A percentile compares a stretch with the other conserved stretches of the same genome.
Evolutionary conservation across 805 yeast species (phyloP).

Genomic region (Saccharomycopsis vini): DNA sequence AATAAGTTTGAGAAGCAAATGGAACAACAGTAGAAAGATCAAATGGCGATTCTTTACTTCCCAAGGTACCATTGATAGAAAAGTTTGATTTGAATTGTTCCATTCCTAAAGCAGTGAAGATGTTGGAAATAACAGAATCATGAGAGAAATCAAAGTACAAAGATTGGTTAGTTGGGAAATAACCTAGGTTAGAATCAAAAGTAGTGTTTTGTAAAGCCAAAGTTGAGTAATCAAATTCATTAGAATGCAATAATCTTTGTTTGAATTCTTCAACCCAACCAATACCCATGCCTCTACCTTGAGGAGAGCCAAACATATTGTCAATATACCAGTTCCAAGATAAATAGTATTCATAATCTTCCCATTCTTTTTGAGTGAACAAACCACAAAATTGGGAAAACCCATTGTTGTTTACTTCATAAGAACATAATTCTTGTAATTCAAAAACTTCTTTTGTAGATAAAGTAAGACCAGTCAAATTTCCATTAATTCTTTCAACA

Average conservation of each 20-base stretch:
- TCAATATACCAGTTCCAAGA: conserved; percentile 55
- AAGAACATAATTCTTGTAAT: conserved; percentile 63
- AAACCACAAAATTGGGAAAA: conserved; percentile 56
- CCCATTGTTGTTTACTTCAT: conserved; percentile 64
- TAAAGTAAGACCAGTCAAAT: conserved; percentile 47
- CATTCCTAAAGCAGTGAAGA: conserved; percentile 57
- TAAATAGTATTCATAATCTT: conserved; percentile 48
- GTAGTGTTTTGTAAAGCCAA: conserved; percentile 36
- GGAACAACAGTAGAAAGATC: conserved; percentile 19
- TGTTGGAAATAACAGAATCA: conserved; percentile 59
- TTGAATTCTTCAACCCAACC: conserved; percentile 38
- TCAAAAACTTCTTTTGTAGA: conserved; percentile 42
- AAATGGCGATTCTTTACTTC: conserved; percentile 9
- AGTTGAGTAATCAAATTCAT: conserved; percentile 31
- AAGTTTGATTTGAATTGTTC: conserved; percentile 16
- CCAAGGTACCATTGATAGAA: neutral
- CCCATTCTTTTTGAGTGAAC: conserved; percentile 60
- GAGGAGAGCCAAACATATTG: conserved; percentile 56
- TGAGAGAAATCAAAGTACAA: conserved; percentile 68
- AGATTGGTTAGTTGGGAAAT: conserved; percentile 36
- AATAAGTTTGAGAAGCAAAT: conserved; percentile 19
- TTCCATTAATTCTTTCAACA: conserved; percentile 42
- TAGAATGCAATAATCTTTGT: conserved; percentile 36
- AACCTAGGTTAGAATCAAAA: conserved; percentile 21
- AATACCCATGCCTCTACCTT: conserved; percentile 51